Percentiles rank a stretch among this genome's conserved stretches.
Evolutionary conservation across 371 early-diverging fungal genomes (phyloP).

Genomic region (Apophysomyces sp.): DNA sequence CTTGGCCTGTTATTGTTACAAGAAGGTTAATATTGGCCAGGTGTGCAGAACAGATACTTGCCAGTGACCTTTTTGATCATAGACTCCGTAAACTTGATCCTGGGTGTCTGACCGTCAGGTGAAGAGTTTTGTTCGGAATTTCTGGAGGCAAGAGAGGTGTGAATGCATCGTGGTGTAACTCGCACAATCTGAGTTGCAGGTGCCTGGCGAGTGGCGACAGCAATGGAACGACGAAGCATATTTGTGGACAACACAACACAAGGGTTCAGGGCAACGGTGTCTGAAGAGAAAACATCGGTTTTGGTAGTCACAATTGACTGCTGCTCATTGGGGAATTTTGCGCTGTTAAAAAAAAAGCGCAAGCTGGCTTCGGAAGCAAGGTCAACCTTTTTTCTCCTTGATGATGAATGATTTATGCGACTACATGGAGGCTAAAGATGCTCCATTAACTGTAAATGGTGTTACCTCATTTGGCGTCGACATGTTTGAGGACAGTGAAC

Average conservation of each 20-base stretch:
- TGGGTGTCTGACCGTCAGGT: not conserved
- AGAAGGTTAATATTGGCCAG: not conserved
- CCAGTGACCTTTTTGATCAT: conserved; percentile 13
- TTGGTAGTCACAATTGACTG: not conserved
- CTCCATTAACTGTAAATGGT: too few relatives aligned
- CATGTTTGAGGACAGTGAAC: too few relatives aligned
- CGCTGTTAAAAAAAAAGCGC: too few relatives aligned
- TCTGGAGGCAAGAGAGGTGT: not conserved
- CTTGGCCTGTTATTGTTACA: conserved; percentile 2
- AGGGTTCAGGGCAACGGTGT: not conserved
- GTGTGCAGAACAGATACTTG: not conserved
- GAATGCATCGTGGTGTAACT: conserved; percentile 1
- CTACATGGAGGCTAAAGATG: too few relatives aligned
- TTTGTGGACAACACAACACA: not conserved
- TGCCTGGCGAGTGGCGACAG: conserved; percentile 4
- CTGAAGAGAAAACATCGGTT: not conserved
- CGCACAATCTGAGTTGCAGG: not conserved
- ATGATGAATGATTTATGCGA: too few relatives aligned
- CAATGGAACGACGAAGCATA: conserved; percentile 2
- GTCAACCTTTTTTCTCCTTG: too few relatives aligned
- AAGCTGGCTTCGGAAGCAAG: too few relatives aligned
- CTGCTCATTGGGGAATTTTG: not conserved
- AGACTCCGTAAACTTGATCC: not conserved
- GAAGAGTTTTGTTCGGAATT: not conserved
- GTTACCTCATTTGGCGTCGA: too few relatives aligned